phyloP scores from a whole-genome alignment of 257 asterid species.

The Echium plantagineum region DNA sequence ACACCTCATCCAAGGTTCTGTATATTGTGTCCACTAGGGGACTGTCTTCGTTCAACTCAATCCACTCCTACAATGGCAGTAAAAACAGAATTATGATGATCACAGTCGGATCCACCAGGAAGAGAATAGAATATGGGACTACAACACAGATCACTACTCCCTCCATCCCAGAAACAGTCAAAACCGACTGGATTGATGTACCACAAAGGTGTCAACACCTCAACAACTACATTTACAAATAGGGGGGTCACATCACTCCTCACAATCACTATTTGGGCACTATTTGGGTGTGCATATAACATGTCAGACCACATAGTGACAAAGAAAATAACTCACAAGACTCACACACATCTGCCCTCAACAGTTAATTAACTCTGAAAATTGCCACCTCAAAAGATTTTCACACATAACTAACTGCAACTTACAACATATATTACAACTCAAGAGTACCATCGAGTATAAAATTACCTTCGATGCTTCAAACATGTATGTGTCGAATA shows the following conservation, averaged over 20 bases:
- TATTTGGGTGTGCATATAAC: too few relatives aligned
- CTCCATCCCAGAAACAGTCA: too few relatives aligned
- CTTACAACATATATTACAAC: background rate
- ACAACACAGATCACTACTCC: background rate
- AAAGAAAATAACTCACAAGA: too few relatives aligned
- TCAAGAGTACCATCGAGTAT: background rate
- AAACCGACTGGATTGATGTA: too few relatives aligned
- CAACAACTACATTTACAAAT: too few relatives aligned
- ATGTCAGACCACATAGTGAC: too few relatives aligned
- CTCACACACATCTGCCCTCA: too few relatives aligned
- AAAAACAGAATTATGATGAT: background rate
- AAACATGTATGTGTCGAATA: conserved; percentile 73
- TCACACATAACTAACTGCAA: background rate
- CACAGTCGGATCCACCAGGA: background rate
- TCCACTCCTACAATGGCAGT: conserved; percentile 70
- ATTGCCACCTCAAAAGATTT: conserved; percentile 4
- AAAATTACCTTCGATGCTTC: conserved; percentile 88
- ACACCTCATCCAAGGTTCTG: conserved; percentile 93
- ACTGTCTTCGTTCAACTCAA: conserved; percentile 46
- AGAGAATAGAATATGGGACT: background rate
- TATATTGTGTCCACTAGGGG: conserved; percentile 55
- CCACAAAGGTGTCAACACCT: too few relatives aligned
- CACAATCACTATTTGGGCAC: too few relatives aligned
- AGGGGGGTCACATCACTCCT: too few relatives aligned
- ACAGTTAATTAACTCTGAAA: too few relatives aligned